Evolutionary conservation across 2,329 filamentous ascomycete genomes (phyloP).

Genomic region (Epicoccum sorghinum): DNA sequence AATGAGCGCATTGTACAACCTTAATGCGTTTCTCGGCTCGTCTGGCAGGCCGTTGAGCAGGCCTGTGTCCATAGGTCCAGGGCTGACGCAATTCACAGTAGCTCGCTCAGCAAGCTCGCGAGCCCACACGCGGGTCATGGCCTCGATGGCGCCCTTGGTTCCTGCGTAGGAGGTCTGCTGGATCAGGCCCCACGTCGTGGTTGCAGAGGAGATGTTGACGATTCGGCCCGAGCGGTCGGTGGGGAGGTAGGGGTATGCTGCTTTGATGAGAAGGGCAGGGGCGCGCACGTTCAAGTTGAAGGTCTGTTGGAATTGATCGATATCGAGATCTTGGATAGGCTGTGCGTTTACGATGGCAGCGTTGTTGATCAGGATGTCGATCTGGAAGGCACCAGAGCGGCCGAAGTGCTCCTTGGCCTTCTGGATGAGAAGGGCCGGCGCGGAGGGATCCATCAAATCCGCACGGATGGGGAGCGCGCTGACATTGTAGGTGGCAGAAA

Average conservation of each 20-base stretch:
- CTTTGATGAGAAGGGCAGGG: constrained; percentile 71
- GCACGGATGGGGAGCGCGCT: constrained; percentile 67
- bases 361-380: constrained; percentile 86
- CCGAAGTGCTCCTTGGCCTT: constrained; percentile 62
- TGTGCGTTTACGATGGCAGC: constrained; percentile 26
- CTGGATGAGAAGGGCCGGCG: constrained; percentile 63
- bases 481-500: constrained; percentile 63
- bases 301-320: constrained; percentile 17
- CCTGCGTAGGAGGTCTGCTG: constrained; percentile 66
- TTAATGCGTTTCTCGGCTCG: constrained; percentile 18
- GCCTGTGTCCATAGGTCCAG: constrained; percentile 60
- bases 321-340: constrained; percentile 17
- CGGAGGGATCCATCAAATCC: constrained; percentile 66
- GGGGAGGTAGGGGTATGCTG: constrained; percentile 69
- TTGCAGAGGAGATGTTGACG: constrained; percentile 64
- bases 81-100: constrained; percentile 67
- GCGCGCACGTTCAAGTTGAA: constrained; percentile 25
- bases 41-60: constrained; percentile 19
- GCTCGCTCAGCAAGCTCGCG: constrained; percentile 63
- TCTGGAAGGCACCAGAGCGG: constrained; percentile 58
- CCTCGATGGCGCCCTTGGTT: constrained; percentile 67
- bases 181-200: constrained; percentile 59
- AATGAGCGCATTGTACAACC: constrained; percentile 20
- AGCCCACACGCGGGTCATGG: constrained; percentile 68
- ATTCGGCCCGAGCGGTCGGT: constrained; percentile 67